Conservation (phyloP, 768 basidiomycete species). For the Cystofilobasidium bisporidii region DNA sequence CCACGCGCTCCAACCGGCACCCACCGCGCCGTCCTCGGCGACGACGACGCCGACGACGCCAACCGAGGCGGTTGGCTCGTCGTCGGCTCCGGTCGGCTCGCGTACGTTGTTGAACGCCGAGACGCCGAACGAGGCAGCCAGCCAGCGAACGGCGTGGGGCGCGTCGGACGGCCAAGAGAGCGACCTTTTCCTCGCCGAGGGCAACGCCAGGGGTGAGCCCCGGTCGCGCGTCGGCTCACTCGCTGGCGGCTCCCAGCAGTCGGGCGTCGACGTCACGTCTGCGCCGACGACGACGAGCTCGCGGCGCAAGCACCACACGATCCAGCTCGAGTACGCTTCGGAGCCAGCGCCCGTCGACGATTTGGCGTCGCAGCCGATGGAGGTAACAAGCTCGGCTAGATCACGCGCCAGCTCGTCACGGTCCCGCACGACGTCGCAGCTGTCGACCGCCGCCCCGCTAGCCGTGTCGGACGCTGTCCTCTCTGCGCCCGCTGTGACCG, state of each 20-base stretch:
- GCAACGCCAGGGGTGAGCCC: constrained; percentile 22
- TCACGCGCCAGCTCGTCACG: not conserved
- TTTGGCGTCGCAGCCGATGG: not conserved
- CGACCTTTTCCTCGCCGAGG: constrained; percentile 21
- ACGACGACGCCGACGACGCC: not conserved
- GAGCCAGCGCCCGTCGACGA: constrained; percentile 32
- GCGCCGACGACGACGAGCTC: constrained; percentile 26
- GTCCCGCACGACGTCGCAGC: constrained; percentile 16
- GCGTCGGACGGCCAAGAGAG: constrained; percentile 4
- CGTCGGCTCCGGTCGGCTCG: not conserved
- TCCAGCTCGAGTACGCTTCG: constrained; percentile 86
- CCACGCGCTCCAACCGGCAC: too few species aligned
- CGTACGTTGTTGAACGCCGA: not conserved
- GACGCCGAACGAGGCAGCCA: not conserved
- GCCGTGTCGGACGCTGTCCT: constrained; percentile 15
- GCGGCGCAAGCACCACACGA: constrained; percentile 66
- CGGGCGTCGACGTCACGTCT: constrained; percentile 10
- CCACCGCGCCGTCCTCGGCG: too few species aligned
- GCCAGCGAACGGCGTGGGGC: not conserved
- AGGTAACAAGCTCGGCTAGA: not conserved
- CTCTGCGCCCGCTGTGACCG: constrained; percentile 14
- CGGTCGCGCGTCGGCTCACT: constrained; percentile 23
- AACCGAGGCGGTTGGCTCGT: not conserved
- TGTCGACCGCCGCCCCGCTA: constrained; percentile 13
- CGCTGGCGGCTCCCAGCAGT: not conserved